Evolutionary conservation across 345 rosid genomes (phyloP).

Genomic region (Ceriops decandra): DNA sequence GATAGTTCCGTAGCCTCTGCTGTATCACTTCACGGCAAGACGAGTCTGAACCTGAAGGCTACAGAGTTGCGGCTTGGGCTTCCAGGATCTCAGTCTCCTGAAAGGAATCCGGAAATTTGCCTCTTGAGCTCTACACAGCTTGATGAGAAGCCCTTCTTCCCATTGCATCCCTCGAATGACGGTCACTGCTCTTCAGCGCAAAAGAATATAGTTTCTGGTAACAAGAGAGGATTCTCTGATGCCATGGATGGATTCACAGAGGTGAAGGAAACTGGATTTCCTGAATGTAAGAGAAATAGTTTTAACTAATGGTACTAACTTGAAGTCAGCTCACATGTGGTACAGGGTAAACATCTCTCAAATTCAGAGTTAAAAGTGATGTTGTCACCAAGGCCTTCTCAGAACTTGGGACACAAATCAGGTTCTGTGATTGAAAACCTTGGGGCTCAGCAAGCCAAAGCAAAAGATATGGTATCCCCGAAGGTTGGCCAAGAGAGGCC

Average conservation of each 20-base stretch:
- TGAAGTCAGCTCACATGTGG: constrained; percentile 18
- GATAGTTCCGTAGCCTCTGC: constrained; percentile 20
- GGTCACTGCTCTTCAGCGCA: constrained; percentile 15
- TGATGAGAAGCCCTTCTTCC: constrained; percentile 34
- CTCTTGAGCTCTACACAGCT: constrained; percentile 16
- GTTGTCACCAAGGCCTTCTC: constrained; percentile 30
- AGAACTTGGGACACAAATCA: constrained; percentile 44
- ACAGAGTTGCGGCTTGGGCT: constrained; percentile 35
- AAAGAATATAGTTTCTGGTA: constrained; percentile 25
- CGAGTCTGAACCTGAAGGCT: constrained; percentile 28
- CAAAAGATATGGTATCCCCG: constrained; percentile 33
- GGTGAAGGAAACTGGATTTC: constrained; percentile 30
- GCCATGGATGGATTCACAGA: constrained; percentile 52
- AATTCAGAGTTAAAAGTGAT: constrained; percentile 25
- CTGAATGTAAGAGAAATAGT: constrained; percentile 3
- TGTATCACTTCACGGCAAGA: constrained; percentile 15
- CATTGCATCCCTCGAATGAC: constrained; percentile 27
- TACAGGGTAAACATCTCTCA: constrained; percentile 47
- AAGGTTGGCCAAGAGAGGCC: constrained; percentile 38
- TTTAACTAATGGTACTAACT: constrained; percentile 14
- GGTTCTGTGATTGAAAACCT: constrained; percentile 47
- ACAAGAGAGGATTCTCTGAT: constrained; percentile 50
- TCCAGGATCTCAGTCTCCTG: constrained; percentile 35
- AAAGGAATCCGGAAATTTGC: constrained; percentile 23
- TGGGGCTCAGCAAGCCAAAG: constrained; percentile 40